Evolutionary conservation across 306 rosid species (phyloP), one percentile per base, ranked within the genome.

Genomic region (Mimosa bimucronata): DNA sequence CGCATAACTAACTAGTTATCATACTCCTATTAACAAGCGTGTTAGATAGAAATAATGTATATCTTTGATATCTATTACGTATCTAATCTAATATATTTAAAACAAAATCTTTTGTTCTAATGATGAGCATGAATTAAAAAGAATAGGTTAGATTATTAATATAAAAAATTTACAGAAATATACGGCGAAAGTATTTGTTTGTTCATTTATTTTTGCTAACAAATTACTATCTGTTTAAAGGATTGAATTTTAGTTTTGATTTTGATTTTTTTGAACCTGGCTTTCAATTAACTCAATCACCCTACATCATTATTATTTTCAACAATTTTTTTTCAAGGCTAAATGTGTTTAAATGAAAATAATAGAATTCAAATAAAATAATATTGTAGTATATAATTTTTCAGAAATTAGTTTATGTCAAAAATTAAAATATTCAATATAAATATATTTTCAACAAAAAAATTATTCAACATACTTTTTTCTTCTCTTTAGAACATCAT

Each of bases 1-100:
- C 74, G 42, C 50, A 10, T 66, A 46, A 44, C 38, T 83, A 82
- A 85, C 50, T 45, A 45, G 9, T 45, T 13, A 45, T 45, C 15
- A 45, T 78, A 78, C 57, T 82, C 74, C 65, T 83, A 44, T 73
- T 70, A 77, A 77, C 50, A 72, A 57, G 78, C 74, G 78, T 29
- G 79, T 81, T 77, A 68, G 80, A 71, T 28, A 68, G 55, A 37
- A 30, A 41, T n/a, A n/a, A n/a, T n/a, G n/a, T n/a, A n/a, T n/a
- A n/a, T n/a, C n/a, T n/a, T n/a, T n/a, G n/a, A n/a, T n/a, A n/a
- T n/a, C n/a, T n/a, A n/a, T n/a, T n/a, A n/a, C n/a, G n/a, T n/a
- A n/a, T n/a, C n/a, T n/a, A n/a, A n/a, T n/a, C n/a, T n/a, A n/a
- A n/a, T n/a, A 55, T 55, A 21, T 55, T n/a, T 55, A 21, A 7